These are phyloP conservation scores for Nephelium lappaceum DNA, from an alignment of 345 rosid genomes.

Conservation along the genomic window DNA sequence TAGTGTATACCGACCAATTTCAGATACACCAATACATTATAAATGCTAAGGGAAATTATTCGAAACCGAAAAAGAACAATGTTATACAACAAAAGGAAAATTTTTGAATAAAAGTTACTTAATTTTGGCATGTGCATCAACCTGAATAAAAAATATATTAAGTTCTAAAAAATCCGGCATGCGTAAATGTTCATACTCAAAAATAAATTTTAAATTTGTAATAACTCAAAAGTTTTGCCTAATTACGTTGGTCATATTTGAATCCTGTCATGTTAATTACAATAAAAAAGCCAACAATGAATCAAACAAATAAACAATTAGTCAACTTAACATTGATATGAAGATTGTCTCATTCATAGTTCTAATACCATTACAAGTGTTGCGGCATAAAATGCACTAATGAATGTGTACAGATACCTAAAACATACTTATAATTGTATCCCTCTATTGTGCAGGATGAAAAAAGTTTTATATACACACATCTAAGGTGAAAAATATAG, in stretches of 20 bases:
- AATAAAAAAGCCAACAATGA: background rate
- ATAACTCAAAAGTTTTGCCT: background rate
- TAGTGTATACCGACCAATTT: background rate
- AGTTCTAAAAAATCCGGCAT: background rate
- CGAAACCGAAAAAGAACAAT: too few species aligned
- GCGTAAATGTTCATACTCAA: background rate
- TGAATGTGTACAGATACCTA: background rate
- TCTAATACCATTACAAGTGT: background rate
- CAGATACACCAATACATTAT: background rate
- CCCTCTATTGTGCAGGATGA: background rate
- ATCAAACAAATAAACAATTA: background rate
- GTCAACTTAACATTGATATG: background rate
- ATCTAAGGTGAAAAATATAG: background rate
- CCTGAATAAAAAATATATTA: background rate
- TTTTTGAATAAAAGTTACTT: too few species aligned
- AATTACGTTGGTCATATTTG: background rate
- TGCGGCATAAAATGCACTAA: background rate
- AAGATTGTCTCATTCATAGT: background rate
- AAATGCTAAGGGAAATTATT: background rate
- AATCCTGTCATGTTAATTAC: background rate
- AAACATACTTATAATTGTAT: background rate
- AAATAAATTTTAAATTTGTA: background rate
- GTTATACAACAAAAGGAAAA: background rate
- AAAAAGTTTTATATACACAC: background rate
- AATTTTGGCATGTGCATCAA: background rate